Conservation (phyloP, 192 early-diverging fungal genomes). For the Diversispora epigaea region DNA sequence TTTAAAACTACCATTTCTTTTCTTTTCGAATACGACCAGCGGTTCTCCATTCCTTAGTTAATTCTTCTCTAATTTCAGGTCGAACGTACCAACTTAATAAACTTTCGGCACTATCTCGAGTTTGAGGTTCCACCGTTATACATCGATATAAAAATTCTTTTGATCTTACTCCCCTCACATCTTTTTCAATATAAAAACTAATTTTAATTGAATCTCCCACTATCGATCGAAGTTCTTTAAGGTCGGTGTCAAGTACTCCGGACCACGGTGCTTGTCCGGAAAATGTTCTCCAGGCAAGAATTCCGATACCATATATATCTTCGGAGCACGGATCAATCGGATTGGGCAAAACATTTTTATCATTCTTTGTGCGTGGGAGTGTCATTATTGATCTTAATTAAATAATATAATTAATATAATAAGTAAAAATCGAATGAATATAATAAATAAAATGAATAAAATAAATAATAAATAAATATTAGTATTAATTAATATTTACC, state of each 20-base stretch:
- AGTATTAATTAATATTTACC: slow-evolving; percentile 33
- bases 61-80: slow-evolving; percentile 40
- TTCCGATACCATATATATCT: slow-evolving; percentile 58
- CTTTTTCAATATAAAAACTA: slow-evolving; percentile 45
- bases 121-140: background rate
- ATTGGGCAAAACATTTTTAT: slow-evolving; percentile 42
- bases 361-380: slow-evolving; percentile 51
- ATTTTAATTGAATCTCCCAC: slow-evolving; percentile 52
- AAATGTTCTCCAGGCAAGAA: slow-evolving; percentile 62
- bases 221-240: slow-evolving; percentile 52
- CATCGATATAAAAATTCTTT: background rate
- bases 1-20: too few relatives aligned
- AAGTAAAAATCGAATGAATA: background rate
- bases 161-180: background rate
- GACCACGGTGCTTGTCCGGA: slow-evolving; percentile 60
- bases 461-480: background rate
- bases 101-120: background rate
- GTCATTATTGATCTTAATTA: slow-evolving; percentile 55
- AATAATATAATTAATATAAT: background rate
- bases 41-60: slow-evolving; percentile 52
- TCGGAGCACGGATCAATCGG: slow-evolving; percentile 53
- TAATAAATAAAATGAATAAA: background rate
- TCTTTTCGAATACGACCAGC: slow-evolving; percentile 30
- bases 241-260: slow-evolving; percentile 58
- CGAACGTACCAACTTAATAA: slow-evolving; percentile 42